phyloP scores from a whole-genome alignment of 805 yeast species.

The Kodamaea neixiangensis region DNA sequence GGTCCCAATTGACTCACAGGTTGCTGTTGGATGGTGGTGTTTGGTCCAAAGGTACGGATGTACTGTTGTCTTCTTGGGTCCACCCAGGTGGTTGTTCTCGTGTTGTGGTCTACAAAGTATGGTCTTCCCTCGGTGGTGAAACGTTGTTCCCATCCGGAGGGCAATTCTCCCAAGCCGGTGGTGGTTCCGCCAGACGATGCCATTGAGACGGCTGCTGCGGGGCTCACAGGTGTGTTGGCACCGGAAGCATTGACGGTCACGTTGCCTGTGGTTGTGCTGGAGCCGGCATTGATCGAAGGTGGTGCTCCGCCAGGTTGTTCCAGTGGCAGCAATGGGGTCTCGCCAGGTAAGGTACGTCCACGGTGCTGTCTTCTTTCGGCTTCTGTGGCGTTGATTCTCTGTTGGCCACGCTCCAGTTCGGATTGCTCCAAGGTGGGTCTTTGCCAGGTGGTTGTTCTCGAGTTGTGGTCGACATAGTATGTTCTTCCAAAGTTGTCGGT shows the following conservation, averaged over 20 bases:
- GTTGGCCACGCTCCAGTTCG: slow-evolving; percentile 67
- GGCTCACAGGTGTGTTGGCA: slow-evolving; percentile 54
- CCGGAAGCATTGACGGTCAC: slow-evolving; percentile 49
- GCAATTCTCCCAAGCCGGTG: slow-evolving; percentile 94
- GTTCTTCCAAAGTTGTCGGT: slow-evolving; percentile 97
- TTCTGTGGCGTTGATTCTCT: slow-evolving; percentile 70
- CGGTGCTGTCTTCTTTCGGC: slow-evolving; percentile 90
- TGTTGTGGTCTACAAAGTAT: slow-evolving; percentile 97
- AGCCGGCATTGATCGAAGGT: slow-evolving; percentile 39
- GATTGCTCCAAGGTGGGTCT: slow-evolving; percentile 85
- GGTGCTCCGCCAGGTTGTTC: slow-evolving; percentile 38
- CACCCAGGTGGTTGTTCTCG: slow-evolving; percentile 99
- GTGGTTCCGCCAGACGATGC: slow-evolving; percentile 87
- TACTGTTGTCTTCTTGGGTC: slow-evolving; percentile 99
- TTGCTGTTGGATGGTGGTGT: slow-evolving; percentile 94
- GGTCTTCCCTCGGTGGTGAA: slow-evolving; percentile 98
- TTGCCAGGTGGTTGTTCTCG: slow-evolving; percentile 98
- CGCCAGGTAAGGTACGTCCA: slow-evolving; percentile 84
- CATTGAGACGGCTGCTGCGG: slow-evolving; percentile 67
- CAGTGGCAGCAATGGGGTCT: slow-evolving; percentile 37
- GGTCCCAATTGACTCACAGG: slow-evolving; percentile 98
- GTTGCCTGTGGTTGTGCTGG: slow-evolving; percentile 35
- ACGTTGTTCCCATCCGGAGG: slow-evolving; percentile 99
- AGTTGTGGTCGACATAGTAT: slow-evolving; percentile 96
- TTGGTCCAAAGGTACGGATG: slow-evolving; percentile 89